Conservation (phyloP, 2,329 filamentous ascomycete species). For the Trichoderma asperellum region DNA sequence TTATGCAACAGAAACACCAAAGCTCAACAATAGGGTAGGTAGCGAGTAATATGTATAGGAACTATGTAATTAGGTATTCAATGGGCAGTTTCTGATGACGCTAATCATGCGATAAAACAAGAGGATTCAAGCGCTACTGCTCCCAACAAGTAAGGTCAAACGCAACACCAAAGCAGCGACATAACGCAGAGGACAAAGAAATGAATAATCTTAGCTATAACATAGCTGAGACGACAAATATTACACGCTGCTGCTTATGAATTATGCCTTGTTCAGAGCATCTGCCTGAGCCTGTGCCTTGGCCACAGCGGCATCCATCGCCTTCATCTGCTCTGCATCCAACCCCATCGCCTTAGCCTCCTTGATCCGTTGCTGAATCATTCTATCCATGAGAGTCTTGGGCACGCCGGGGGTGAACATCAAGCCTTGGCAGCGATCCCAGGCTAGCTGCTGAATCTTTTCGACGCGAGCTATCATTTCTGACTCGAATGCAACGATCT, state of each 20-base stretch:
- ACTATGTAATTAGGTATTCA: not conserved
- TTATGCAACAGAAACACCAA: not conserved
- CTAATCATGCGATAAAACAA: not conserved
- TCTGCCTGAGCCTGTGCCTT: slow-evolving; percentile 14
- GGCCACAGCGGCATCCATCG: slow-evolving; percentile 10
- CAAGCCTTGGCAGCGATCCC: slow-evolving; percentile 52
- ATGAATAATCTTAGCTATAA: not conserved
- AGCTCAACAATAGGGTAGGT: not conserved
- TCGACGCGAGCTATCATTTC: slow-evolving; percentile 46
- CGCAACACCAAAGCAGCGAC: not conserved
- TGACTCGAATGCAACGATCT: slow-evolving; percentile 43
- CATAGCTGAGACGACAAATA: not conserved
- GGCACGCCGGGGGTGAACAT: slow-evolving; percentile 54
- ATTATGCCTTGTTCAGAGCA: slow-evolving; percentile 6
- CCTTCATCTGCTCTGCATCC: slow-evolving; percentile 9
- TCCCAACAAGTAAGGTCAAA: not conserved
- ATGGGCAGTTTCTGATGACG: not conserved
- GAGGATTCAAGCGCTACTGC: not conserved
- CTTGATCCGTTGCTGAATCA: slow-evolving; percentile 35
- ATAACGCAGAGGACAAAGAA: not conserved
- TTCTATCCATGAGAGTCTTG: slow-evolving; percentile 46
- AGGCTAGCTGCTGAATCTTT: slow-evolving; percentile 47
- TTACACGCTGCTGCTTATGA: not conserved
- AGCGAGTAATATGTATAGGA: not conserved
- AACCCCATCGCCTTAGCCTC: not conserved